Conservation (phyloP, 345 rosid species). For the Sisymbrium irio region DNA sequence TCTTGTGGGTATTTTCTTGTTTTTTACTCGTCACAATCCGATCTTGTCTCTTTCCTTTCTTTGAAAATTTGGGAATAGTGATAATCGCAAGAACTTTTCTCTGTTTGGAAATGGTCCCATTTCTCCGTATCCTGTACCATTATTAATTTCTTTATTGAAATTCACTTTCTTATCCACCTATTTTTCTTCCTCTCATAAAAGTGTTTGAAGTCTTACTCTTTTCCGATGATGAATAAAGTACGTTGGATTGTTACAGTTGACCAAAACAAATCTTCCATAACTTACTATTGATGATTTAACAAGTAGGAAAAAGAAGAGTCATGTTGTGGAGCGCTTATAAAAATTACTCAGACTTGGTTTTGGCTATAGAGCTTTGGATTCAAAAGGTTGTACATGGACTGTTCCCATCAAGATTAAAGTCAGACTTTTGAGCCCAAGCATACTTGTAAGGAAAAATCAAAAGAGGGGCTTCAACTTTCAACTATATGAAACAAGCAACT, state of each 20-base stretch:
- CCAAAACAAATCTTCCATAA: slow-evolving; percentile 20
- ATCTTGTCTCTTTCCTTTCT: slow-evolving; percentile 28
- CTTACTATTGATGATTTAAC: slow-evolving; percentile 14
- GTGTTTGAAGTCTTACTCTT: not conserved
- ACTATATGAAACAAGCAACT: not conserved
- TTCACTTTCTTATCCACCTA: slow-evolving; percentile 4
- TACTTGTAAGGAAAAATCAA: not conserved
- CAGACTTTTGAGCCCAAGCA: not conserved
- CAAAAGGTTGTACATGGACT: not conserved
- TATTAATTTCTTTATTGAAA: not conserved
- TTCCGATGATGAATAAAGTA: slow-evolving; percentile 1
- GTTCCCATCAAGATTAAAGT: not conserved
- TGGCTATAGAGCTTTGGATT: not conserved
- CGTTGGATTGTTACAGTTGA: slow-evolving; percentile 16
- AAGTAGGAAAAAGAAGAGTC: not conserved
- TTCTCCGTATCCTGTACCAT: slow-evolving; percentile 12
- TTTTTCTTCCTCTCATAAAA: not conserved
- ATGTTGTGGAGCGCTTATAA: slow-evolving; percentile 3
- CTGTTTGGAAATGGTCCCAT: not conserved
- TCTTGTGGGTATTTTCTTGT: slow-evolving; percentile 31
- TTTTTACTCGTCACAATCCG: slow-evolving; percentile 18
- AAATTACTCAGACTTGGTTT: not conserved
- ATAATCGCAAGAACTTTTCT: slow-evolving; percentile 8
- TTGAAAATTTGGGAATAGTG: not conserved
- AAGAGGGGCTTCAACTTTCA: not conserved